phyloP scores from a whole-genome alignment of 208 protist genomes.

The Acanthamoeba royreba region DNA sequence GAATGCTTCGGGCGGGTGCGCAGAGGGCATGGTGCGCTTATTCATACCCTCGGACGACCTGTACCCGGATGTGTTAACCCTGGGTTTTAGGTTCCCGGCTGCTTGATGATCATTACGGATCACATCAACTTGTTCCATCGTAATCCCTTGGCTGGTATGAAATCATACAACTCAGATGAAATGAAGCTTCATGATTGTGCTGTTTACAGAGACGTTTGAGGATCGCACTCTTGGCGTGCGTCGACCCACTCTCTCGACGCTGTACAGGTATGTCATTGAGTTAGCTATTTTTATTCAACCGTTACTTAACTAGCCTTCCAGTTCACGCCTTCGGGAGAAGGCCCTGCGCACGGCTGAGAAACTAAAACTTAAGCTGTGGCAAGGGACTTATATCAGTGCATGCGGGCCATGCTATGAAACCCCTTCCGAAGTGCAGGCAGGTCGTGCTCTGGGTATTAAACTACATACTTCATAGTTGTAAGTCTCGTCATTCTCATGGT shows the following conservation, averaged over 20 bases:
- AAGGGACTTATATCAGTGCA: slow-evolving; percentile 20
- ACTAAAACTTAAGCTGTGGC: neutral
- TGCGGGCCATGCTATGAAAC: slow-evolving; percentile 55
- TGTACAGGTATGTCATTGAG: neutral
- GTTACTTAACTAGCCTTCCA: too few relatives aligned
- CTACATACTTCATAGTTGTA: neutral
- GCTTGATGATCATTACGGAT: slow-evolving; percentile 52
- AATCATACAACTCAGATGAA: too few relatives aligned
- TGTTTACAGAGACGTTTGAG: neutral
- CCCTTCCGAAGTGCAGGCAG: slow-evolving; percentile 30
- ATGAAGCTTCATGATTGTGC: too few relatives aligned
- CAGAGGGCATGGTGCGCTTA: slow-evolving; percentile 29
- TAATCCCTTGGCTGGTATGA: slow-evolving; percentile 15
- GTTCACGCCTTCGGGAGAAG: neutral
- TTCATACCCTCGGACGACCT: too few relatives aligned
- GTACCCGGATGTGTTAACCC: too few relatives aligned
- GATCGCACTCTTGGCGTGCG: neutral
- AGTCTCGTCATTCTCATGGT: neutral
- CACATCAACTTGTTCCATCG: slow-evolving; percentile 48
- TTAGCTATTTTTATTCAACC: too few relatives aligned
- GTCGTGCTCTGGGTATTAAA: neutral
- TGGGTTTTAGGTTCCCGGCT: too few relatives aligned
- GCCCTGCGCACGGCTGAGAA: neutral
- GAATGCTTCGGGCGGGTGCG: slow-evolving; percentile 50
- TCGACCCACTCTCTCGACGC: neutral